Evolutionary conservation across 2,329 filamentous ascomycete genomes (phyloP).

Genomic region (Colletotrichum sp.): DNA sequence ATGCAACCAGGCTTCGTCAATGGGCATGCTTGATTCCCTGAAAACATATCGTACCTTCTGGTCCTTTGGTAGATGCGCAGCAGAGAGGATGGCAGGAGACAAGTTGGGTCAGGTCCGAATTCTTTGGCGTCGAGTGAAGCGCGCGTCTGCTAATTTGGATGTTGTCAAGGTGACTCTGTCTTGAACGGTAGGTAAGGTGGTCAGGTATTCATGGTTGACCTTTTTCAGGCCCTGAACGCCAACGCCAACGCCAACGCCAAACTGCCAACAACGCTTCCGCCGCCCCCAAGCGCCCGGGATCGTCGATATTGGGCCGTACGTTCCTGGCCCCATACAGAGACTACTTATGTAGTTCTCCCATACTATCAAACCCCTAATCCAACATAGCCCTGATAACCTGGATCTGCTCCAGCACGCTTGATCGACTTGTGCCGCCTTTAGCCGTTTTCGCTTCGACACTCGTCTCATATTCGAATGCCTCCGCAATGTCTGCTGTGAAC

Average conservation of each 20-base stretch:
- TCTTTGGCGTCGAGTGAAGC: not conserved
- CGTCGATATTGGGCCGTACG: too few relatives aligned
- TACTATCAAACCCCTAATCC: conserved; percentile 25
- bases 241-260: too few relatives aligned
- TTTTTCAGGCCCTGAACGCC: too few relatives aligned
- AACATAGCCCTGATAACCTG: conserved; percentile 43
- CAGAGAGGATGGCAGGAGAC: not conserved
- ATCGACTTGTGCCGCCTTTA: conserved; percentile 73
- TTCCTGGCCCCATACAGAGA: too few relatives aligned
- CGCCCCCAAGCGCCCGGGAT: too few relatives aligned
- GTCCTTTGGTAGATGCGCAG: not conserved
- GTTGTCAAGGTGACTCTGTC: too few relatives aligned
- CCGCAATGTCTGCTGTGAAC: conserved; percentile 70
- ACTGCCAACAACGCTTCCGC: too few relatives aligned
- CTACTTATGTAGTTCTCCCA: not conserved
- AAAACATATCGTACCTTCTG: not conserved
- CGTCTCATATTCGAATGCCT: conserved; percentile 73
- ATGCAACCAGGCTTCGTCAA: not conserved
- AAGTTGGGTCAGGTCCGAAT: not conserved
- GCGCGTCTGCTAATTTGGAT: not conserved
- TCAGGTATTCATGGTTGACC: too few relatives aligned
- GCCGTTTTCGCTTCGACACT: conserved; percentile 69
- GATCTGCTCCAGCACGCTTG: conserved; percentile 66
- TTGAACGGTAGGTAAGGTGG: too few relatives aligned
- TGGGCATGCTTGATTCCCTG: not conserved